Base-by-base conservation (phyloP, 345 rosid species). In the Brassica napus region DNA sequence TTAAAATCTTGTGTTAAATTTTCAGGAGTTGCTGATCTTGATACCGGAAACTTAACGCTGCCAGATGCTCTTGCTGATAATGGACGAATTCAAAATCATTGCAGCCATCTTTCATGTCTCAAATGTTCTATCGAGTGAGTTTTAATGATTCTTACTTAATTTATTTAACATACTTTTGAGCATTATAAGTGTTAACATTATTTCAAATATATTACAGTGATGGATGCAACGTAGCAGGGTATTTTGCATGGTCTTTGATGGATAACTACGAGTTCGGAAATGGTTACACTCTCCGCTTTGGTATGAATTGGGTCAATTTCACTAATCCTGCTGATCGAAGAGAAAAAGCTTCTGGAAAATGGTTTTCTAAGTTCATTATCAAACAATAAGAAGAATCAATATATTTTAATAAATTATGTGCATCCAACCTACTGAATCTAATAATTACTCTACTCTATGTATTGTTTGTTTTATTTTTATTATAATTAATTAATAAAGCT, bases 331-430 rank as follows among this genome's bases (percentile, higher is more conserved):
- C 30, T 14, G 77, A 78, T 42, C 30, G 70, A 71, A 42, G 2
- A 39, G 44, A 42, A 78, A 84, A 85, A 63, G 54, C 21, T 18
- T 78, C 77, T 16, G 83, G 77, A 30, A 62, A 76, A 69, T 75
- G 82, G 80, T 84, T 68, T 26, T 84, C 83, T 68, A 88, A 7
- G 34, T 81, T 83, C 79, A 62, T 83, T 74, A 62, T 81, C 78
- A 42, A 42, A 42, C 49, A 42, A 42, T 42, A 42, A 42, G 49
- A 42, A 3, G 49, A 42, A 10, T 42, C 28, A 32, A 26, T 14
- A 8, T 30, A 39, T 37, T 18, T 18, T 35, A 2, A 24, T 74
- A 57, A 2, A 24, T 65, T 4, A 12, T 14, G 16, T 66, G 39
- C 15, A 47, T 55, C 5, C 54, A 74, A 55, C 57, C 31, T 54